Conservation (phyloP, 202 grass and related monocot species). For the Bolboschoenoplectus hybrid region DNA sequence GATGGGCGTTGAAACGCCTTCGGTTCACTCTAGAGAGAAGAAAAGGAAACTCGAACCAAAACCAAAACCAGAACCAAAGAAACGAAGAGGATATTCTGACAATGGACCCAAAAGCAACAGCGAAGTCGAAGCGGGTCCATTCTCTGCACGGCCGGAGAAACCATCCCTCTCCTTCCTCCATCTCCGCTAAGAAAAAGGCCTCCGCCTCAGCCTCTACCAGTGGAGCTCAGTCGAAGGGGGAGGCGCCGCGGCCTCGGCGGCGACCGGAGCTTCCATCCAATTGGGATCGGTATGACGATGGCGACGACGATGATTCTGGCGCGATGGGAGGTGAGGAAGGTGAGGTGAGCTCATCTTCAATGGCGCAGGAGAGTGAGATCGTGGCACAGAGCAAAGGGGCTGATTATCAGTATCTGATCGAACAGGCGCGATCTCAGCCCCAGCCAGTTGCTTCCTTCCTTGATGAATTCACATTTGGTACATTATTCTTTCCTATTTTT, state of each 20-base stretch:
- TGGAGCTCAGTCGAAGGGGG: conserved; percentile 40
- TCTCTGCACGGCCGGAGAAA: conserved; percentile 71
- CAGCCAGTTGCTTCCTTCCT: conserved; percentile 32
- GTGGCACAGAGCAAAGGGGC: conserved; percentile 76
- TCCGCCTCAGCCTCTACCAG: conserved; percentile 29
- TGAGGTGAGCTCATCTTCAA: background rate
- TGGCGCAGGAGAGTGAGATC: conserved; percentile 48
- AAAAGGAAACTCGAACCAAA: background rate
- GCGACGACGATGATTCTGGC: conserved; percentile 33
- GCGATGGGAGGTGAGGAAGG: background rate
- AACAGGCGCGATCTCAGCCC: conserved; percentile 70
- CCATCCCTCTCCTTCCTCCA: conserved; percentile 57
- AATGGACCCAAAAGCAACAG: conserved; percentile 92
- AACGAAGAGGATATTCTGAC: background rate
- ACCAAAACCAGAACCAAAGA: background rate
- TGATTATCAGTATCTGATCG: conserved; percentile 70
- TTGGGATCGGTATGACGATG: conserved; percentile 66
- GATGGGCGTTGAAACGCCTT: too few species aligned
- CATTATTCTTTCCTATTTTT: background rate
- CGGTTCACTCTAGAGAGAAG: background rate
- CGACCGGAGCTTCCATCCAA: conserved; percentile 65
- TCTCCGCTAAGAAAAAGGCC: conserved; percentile 46
- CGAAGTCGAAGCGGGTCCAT: conserved; percentile 83
- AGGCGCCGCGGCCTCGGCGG: conserved; percentile 38
- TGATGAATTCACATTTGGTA: conserved; percentile 60